Evolutionary conservation across 208 protist species (phyloP), one percentile per base, ranked within the genome.

Genomic region (Acanthamoeba culbertsoni): DNA sequence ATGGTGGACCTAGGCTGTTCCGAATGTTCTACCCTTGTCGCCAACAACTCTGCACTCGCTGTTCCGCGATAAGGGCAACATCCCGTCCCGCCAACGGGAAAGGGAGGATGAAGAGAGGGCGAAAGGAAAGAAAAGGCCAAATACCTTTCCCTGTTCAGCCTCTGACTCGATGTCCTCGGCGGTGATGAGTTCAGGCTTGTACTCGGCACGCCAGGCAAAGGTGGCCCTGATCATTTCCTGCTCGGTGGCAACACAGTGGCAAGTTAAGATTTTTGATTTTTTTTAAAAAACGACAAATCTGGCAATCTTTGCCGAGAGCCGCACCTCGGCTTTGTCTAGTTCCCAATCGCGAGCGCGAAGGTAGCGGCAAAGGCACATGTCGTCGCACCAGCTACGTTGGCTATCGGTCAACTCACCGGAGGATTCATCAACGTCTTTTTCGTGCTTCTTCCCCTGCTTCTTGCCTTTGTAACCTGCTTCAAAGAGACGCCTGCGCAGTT

Each of bases 281-380:
- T 33, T 82, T 12, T 18, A 75, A 12, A 75, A 37, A 75, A 75
- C 23, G 20, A 75, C 65, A n/a, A 57, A 88, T 59, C 20, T 35
- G 7, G 75, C 31, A 42, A 42, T 46, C 6, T 79, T 77, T 31
- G 20, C 26, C 12, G n/a, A 26, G 40, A 23, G 16, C 7, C 5
- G 31, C 31, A 90, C 82, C 82, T 90, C 82, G 46, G 82, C 82
- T 45, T 90, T 90, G 82, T 90, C 55, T 6, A 90, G 42, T n/a
- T 90, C 82, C 82, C 82, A 90, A 16, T 90, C 82, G 33, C 82
- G 46, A 16, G 82, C 82, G 1, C 82, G 82, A 16, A 90, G 82
- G 82, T 71, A 90, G 5, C 82, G 82, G 82, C 82, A 90, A 5
- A 90, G 51, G 82, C 82, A 90, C 82, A 90, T 90, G 53, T 90